These are phyloP conservation scores for Phytopythium delawarense DNA, from an alignment of 352 stramenopile species.

Conservation along the genomic window DNA sequence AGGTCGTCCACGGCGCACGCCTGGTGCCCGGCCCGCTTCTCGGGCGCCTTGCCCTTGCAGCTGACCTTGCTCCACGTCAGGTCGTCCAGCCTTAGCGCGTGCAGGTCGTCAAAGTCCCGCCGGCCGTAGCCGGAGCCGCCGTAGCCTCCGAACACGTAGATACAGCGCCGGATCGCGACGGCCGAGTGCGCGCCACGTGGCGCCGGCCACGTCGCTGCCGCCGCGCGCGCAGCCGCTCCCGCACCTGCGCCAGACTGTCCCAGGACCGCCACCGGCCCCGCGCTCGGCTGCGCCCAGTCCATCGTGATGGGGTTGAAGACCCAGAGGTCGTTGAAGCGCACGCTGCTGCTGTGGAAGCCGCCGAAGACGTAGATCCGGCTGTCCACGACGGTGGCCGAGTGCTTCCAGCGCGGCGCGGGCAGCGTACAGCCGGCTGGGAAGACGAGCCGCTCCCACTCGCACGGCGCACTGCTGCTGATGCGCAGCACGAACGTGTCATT, in stretches of 20 bases:
- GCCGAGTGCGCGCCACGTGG: slow-evolving; percentile 90
- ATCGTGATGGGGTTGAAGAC: slow-evolving; percentile 93
- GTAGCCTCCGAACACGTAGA: slow-evolving; percentile 96
- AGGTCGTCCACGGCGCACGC: slow-evolving; percentile 85
- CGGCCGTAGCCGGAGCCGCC: slow-evolving; percentile 90
- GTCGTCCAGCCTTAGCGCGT: slow-evolving; percentile 86
- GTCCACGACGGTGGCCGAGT: slow-evolving; percentile 88
- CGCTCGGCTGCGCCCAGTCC: slow-evolving; percentile 76
- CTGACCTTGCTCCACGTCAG: slow-evolving; percentile 83
- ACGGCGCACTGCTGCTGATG: slow-evolving; percentile 58
- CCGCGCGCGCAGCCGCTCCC: slow-evolving; percentile 7
- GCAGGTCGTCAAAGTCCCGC: slow-evolving; percentile 94
- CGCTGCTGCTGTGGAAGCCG: slow-evolving; percentile 87
- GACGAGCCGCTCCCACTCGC: slow-evolving; percentile 68
- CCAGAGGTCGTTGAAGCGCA: slow-evolving; percentile 96
- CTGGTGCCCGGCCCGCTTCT: slow-evolving; percentile 92
- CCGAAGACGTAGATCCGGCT: slow-evolving; percentile 93
- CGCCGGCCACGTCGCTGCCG: slow-evolving; percentile 46
- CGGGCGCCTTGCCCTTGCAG: slow-evolving; percentile 80
- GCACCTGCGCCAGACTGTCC: slow-evolving; percentile 6
- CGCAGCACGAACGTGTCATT: slow-evolving; percentile 94
- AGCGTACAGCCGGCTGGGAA: slow-evolving; percentile 21
- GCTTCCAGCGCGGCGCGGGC: slow-evolving; percentile 82
- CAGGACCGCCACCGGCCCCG: background rate
- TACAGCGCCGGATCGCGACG: slow-evolving; percentile 68